phyloP scores from a whole-genome alignment of 1,284 basidiomycete species.

The Ceratobasidium papillatum region DNA sequence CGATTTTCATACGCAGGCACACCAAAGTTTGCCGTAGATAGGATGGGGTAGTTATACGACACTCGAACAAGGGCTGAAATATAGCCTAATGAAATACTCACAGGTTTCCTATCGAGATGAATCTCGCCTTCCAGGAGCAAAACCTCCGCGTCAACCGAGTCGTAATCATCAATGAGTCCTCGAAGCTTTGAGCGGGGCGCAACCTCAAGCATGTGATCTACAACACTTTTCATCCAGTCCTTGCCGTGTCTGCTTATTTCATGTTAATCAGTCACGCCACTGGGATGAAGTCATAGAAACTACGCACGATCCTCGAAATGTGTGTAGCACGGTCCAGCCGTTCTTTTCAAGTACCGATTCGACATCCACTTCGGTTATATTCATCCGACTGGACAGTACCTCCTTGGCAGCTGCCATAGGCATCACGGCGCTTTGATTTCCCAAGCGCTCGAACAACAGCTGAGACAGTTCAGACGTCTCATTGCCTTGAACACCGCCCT shows the following conservation, averaged over 20 bases:
- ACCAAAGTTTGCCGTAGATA: no score
- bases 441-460: slow-evolving; percentile 16
- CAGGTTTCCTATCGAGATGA: slow-evolving; percentile 56
- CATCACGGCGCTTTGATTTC: slow-evolving; percentile 43
- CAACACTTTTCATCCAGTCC: slow-evolving; percentile 56
- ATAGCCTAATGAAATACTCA: slow-evolving; percentile 45
- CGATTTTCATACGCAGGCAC: not conserved
- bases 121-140: slow-evolving; percentile 56
- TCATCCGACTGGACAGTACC: slow-evolving; percentile 44
- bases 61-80: not conserved
- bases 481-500: slow-evolving; percentile 11
- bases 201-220: slow-evolving; percentile 52
- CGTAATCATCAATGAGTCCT: slow-evolving; percentile 55
- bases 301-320: slow-evolving; percentile 53
- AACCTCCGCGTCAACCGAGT: slow-evolving; percentile 50
- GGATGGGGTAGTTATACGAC: not conserved
- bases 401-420: slow-evolving; percentile 44
- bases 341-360: slow-evolving; percentile 51
- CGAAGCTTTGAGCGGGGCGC: slow-evolving; percentile 51
- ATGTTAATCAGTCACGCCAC: not conserved
- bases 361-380: slow-evolving; percentile 48
- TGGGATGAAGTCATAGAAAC: not conserved
- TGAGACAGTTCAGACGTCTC: slow-evolving; percentile 48
- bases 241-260: slow-evolving; percentile 50
- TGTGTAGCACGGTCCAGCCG: slow-evolving; percentile 53